A percentile compares a stretch with the other conserved stretches of the same genome.
Evolutionary conservation across 805 yeast species (phyloP).

Genomic region (Candida vaughaniae): DNA sequence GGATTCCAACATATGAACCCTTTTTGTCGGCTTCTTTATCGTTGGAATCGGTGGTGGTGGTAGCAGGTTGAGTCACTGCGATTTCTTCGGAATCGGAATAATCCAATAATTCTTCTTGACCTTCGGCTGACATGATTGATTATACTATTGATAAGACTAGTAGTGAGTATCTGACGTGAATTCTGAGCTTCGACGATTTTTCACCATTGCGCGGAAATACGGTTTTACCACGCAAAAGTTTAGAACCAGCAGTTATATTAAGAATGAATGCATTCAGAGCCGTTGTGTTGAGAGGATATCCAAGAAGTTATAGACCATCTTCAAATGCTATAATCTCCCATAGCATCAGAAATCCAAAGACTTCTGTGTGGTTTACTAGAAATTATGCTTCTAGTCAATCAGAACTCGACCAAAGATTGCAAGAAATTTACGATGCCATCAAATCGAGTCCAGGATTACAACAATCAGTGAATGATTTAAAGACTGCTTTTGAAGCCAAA

Average conservation of each 20-base stretch:
- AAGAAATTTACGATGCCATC: conserved; percentile 8
- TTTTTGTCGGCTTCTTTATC: conserved; percentile 76
- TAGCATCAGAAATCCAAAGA: no score
- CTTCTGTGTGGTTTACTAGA: neutral
- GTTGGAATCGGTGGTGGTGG: conserved; percentile 42
- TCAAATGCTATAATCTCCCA: no score
- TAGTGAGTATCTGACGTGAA: no score
- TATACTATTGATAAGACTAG: conserved; percentile 4
- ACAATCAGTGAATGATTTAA: conserved; percentile 29
- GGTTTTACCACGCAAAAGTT: no score
- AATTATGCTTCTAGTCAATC: conserved; percentile 6
- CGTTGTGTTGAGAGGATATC: no score
- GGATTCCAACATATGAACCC: conserved; percentile 97
- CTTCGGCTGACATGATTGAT: conserved; percentile 79
- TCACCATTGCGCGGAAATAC: no score
- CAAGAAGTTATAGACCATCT: no score
- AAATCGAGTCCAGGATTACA: conserved; percentile 28
- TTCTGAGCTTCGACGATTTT: conserved; percentile 6
- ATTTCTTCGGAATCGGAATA: conserved; percentile 98
- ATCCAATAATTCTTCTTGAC: conserved; percentile 98
- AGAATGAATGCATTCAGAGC: no score
- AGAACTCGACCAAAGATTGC: conserved; percentile 6
- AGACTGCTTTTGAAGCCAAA: conserved; percentile 26
- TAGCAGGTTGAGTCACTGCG: conserved; percentile 60
- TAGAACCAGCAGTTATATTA: no score